Percentiles rank a stretch among this genome's conserved stretches.
Conservation (phyloP, 1,139 yeast species). For the Geotrichum klebahnii region DNA sequence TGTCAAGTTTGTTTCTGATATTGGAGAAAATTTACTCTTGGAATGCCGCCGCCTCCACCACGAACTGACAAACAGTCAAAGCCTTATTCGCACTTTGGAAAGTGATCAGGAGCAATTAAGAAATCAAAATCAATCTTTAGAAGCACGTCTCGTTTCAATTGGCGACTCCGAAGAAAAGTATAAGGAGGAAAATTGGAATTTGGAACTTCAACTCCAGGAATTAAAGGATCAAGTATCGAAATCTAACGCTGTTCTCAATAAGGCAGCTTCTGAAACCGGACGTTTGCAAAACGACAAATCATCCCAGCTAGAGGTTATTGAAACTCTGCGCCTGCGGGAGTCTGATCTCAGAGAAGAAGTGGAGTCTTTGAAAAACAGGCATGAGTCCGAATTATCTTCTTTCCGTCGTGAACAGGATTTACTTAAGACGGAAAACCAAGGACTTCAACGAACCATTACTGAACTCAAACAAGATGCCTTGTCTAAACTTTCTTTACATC, state of each 20-base stretch:
- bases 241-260: constrained; percentile 30
- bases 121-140: constrained; percentile 39
- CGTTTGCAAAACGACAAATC: constrained; percentile 29
- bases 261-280: constrained; percentile 32
- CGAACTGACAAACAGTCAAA: constrained; percentile 10
- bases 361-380: constrained; percentile 28
- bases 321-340: constrained; percentile 33
- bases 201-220: constrained; percentile 55
- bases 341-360: constrained; percentile 32
- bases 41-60: constrained; percentile 65
- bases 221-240: constrained; percentile 45
- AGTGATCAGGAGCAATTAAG: constrained; percentile 46
- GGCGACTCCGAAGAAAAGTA: constrained; percentile 47
- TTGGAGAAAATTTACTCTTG: constrained; percentile 70
- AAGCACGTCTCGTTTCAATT: constrained; percentile 37
- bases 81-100: constrained; percentile 30
- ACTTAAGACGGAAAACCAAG: constrained; percentile 30
- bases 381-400: constrained; percentile 28
- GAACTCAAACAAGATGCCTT: constrained; percentile 24
- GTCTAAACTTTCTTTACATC: constrained; percentile 12
- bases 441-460: constrained; percentile 24
- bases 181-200: constrained; percentile 76
- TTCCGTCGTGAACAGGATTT: constrained; percentile 28
- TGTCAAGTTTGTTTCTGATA: constrained; percentile 74
- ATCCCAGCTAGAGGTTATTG: constrained; percentile 37